Conservation (phyloP, 1,284 basidiomycete species). For the Meripilus lineatus region DNA sequence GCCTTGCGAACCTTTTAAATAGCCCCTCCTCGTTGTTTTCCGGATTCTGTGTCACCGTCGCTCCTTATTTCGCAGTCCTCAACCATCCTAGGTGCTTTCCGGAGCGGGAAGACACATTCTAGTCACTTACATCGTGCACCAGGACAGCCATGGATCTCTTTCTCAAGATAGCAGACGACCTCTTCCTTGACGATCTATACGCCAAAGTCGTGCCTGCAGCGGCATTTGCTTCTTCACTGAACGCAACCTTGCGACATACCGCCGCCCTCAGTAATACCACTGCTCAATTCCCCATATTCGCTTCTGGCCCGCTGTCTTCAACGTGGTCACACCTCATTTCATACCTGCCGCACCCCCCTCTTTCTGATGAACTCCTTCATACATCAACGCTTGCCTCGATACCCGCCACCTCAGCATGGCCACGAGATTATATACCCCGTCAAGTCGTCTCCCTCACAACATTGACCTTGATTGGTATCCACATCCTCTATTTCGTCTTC, state of each 20-base stretch:
- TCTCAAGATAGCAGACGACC: conserved; percentile 68
- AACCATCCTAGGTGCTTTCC: neutral
- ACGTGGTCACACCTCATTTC: conserved; percentile 53
- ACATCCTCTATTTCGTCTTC: conserved; percentile 82
- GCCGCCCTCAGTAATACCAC: conserved; percentile 27
- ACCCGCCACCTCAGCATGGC: conserved; percentile 60
- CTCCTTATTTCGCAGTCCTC: neutral
- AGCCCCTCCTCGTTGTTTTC: neutral
- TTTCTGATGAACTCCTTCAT: conserved; percentile 32
- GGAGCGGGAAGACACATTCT: neutral
- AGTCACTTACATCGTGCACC: neutral
- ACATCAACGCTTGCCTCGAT: conserved; percentile 22
- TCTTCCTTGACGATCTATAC: conserved; percentile 76
- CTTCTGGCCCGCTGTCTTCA: conserved; percentile 26
- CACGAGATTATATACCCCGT: conserved; percentile 74
- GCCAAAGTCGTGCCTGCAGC: conserved; percentile 68
- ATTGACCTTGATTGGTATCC: conserved; percentile 80
- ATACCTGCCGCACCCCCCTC: conserved; percentile 52
- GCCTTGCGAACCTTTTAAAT: neutral
- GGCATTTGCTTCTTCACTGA: conserved; percentile 37
- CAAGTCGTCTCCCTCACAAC: conserved; percentile 75
- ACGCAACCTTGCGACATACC: conserved; percentile 23
- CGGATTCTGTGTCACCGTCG: neutral
- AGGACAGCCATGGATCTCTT: conserved; percentile 72
- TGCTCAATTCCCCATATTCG: conserved; percentile 28